Percentiles rank a stretch among this genome's conserved stretches.
Evolutionary conservation across 169 alveolate genomes (phyloP).

Genomic region (Perkinsus marinus): DNA sequence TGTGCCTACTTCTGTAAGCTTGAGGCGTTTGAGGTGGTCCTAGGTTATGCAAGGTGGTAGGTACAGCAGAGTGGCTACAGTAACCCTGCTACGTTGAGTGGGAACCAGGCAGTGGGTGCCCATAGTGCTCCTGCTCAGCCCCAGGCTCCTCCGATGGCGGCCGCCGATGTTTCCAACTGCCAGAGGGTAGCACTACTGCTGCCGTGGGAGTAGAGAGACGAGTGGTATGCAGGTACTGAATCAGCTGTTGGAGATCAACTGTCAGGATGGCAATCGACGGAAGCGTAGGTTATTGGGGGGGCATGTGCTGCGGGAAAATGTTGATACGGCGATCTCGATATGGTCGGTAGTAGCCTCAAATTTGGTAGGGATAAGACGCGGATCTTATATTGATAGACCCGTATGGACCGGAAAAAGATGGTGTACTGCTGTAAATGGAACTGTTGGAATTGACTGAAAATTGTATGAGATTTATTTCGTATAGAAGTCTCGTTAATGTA

Average conservation of each 20-base stretch:
- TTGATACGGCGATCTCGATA: too few species aligned
- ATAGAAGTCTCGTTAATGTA: too few species aligned
- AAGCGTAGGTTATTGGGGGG: background rate
- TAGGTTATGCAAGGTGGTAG: background rate
- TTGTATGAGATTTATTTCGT: too few species aligned
- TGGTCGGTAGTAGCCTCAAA: too few species aligned
- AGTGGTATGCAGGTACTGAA: background rate
- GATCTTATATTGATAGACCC: too few species aligned
- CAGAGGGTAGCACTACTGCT: background rate
- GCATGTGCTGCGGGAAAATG: too few species aligned
- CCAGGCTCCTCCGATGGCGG: background rate
- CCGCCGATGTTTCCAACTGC: background rate
- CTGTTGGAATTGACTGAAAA: too few species aligned
- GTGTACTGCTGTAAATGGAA: too few species aligned
- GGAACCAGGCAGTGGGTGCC: background rate
- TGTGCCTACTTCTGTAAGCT: background rate
- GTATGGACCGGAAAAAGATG: too few species aligned
- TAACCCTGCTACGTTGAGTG: background rate
- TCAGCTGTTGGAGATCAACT: background rate
- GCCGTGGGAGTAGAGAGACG: too few species aligned
- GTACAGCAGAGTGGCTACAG: background rate
- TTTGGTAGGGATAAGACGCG: too few species aligned
- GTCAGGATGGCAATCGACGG: background rate
- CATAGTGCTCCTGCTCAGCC: background rate
- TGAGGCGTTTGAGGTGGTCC: background rate